Evolutionary conservation across 31 red algal genomes (phyloP).

Genomic region (Porphyra umbilicalis): DNA sequence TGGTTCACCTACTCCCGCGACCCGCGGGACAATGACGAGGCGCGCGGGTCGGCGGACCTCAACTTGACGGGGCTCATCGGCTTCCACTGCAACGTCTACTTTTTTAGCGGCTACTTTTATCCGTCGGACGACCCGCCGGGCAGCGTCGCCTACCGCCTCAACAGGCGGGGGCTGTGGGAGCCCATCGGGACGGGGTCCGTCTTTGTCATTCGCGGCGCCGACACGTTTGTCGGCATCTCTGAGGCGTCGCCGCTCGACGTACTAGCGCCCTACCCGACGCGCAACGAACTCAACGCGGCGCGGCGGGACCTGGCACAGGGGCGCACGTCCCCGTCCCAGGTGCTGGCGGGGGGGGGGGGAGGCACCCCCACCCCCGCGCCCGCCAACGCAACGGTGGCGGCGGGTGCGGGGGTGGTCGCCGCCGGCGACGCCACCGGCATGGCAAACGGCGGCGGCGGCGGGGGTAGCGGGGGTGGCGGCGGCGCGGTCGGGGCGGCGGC

Average conservation of each 20-base stretch:
- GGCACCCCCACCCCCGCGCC: too few species aligned
- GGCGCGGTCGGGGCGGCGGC: background rate
- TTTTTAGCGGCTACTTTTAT: background rate
- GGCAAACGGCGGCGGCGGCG: too few species aligned
- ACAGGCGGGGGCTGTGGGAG: background rate
- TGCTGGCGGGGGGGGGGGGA: too few species aligned
- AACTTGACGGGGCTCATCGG: background rate
- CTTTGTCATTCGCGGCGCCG: background rate
- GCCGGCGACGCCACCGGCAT: too few species aligned
- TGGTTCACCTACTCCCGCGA: background rate
- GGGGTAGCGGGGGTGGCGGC: too few species aligned
- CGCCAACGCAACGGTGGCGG: too few species aligned
- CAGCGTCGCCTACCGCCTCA: background rate
- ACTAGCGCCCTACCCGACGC: background rate
- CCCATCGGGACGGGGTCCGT: background rate
- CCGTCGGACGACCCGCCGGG: background rate
- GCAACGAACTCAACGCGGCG: background rate
- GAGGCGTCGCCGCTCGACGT: background rate
- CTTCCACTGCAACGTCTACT: slow-evolving; percentile 2
- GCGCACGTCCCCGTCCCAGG: background rate
- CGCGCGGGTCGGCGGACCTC: too few species aligned
- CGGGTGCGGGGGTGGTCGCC: too few species aligned
- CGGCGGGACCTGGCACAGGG: too few species aligned
- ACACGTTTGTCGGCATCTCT: background rate
- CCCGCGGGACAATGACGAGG: background rate